Base-by-base conservation (phyloP, 1,284 basidiomycete genomes). In the Coniophora puteana region DNA sequence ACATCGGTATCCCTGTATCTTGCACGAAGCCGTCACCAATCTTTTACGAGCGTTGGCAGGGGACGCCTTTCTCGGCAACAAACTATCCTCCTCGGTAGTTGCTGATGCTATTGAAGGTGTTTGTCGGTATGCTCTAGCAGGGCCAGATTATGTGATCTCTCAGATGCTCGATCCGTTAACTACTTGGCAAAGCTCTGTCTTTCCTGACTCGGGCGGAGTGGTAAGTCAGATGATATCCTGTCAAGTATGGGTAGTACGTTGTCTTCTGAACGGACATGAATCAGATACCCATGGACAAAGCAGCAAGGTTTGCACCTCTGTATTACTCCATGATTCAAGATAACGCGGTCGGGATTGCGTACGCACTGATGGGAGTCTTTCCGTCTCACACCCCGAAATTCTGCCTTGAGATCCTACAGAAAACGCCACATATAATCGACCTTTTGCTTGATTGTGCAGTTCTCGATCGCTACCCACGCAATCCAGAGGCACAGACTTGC, bases 311-410 rank as follows among this genome's bases (percentile, higher is more conserved):
- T 40, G 58, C 51, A 6, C 51, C 55, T 4, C 51, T 58, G 16
- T 53, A 51, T 38, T 61, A 51, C 30, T 52, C 50, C 16, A 50
- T 59, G 48, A 33, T 50, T 11, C 58, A 59, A 47, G 58, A 60
- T 36, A 54, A 48, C 29, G 57, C 58, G 13, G 44, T 52, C 3
- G 58, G 57, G 55, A 40, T 49, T 12, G 33, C 52, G 18, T 47
- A 53, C 13, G 54, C 50, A 8, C 44, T 59, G 20, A 35, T 57
- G 20, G 40, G 51, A 29, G 46, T 49, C 12, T 47, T 39, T 22
- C 53, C 59, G 17, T 44, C 54, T 11, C 53, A 54, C 11, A 43
- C 45, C n/a, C 48, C 46, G 10, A 46, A 50, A 33, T 54, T 53
- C 38, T 49, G 50, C 31, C 40, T 49, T 31, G 44, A 55, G 16